A percentile compares a stretch with the other conserved stretches of the same genome.
phyloP scores from a whole-genome alignment of 306 rosid genomes.

The Psophocarpus tetragonolobus region DNA sequence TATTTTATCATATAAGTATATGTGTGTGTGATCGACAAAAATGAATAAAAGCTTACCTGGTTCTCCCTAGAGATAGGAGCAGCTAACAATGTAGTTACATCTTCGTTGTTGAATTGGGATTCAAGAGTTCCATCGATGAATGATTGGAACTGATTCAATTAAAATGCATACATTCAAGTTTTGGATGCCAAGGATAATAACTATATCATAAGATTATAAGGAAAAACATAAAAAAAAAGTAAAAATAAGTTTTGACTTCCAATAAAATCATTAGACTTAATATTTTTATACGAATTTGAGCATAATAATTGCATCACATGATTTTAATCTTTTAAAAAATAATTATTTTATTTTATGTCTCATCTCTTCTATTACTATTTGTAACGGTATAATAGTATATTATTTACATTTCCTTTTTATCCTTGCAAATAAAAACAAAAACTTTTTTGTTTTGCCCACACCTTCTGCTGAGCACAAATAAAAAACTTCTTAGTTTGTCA shows the following conservation, averaged over 20 bases:
- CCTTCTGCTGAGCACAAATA: no score
- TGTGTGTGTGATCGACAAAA: no score
- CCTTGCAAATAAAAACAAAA: no score
- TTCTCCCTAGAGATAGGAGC: not conserved
- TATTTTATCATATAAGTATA: no score
- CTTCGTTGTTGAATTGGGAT: not conserved
- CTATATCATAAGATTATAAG: not conserved
- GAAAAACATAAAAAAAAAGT: not conserved
- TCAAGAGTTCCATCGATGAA: not conserved
- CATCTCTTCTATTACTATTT: no score
- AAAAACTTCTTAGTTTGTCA: no score
- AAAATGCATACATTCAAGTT: not conserved
- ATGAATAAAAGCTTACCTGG: not conserved
- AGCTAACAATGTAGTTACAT: not conserved
- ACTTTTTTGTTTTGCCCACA: no score
- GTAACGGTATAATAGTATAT: no score
- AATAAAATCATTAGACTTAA: not conserved
- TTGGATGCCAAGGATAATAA: not conserved
- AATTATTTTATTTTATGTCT: no score
- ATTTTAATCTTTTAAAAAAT: no score
- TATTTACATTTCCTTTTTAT: no score
- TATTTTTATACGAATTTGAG: not conserved
- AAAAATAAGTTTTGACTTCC: not conserved
- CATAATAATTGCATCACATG: no score
- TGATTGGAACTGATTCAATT: not conserved